A percentile compares a stretch with the other conserved stretches of the same genome.
Conservation (phyloP, 2,329 filamentous ascomycete species). For the Colletotrichum kahawae region DNA sequence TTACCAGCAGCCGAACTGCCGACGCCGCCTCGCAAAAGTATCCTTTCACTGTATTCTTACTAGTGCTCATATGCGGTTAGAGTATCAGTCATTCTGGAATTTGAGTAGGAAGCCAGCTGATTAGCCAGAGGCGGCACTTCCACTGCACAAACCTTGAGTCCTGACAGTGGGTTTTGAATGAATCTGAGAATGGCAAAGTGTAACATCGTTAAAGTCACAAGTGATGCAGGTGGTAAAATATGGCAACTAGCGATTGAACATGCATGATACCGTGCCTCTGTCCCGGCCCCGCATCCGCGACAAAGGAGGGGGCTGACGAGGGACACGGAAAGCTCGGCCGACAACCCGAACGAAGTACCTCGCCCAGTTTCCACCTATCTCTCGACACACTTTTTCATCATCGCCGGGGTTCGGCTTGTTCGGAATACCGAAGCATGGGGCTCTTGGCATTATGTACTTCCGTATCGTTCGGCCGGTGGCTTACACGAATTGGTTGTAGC, state of each 20-base stretch:
- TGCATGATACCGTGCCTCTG: not conserved
- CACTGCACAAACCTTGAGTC: not conserved
- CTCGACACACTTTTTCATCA: not conserved
- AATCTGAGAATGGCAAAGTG: not conserved
- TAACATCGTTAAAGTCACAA: not conserved
- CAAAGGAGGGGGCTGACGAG: not conserved
- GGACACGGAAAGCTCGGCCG: not conserved
- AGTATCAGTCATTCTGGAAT: not conserved
- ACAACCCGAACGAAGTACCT: not conserved
- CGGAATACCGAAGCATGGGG: not conserved
- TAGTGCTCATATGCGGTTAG: not conserved
- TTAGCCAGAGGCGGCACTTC: not conserved
- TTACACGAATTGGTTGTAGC: not conserved
- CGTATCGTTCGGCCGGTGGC: not conserved
- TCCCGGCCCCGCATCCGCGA: not conserved
- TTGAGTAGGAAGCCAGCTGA: not conserved
- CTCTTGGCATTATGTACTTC: not conserved
- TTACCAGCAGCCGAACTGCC: not conserved
- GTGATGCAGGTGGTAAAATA: not conserved
- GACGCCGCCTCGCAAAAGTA: not conserved
- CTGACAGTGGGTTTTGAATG: not conserved
- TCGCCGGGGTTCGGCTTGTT: not conserved
- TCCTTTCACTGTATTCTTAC: not conserved
- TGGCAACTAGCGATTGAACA: not conserved
- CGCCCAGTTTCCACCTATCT: not conserved